A percentile compares a stretch with the other conserved stretches of the same genome.
Evolutionary conservation across 169 alveolate species (phyloP).

Genomic region (Plasmodium vivax): DNA sequence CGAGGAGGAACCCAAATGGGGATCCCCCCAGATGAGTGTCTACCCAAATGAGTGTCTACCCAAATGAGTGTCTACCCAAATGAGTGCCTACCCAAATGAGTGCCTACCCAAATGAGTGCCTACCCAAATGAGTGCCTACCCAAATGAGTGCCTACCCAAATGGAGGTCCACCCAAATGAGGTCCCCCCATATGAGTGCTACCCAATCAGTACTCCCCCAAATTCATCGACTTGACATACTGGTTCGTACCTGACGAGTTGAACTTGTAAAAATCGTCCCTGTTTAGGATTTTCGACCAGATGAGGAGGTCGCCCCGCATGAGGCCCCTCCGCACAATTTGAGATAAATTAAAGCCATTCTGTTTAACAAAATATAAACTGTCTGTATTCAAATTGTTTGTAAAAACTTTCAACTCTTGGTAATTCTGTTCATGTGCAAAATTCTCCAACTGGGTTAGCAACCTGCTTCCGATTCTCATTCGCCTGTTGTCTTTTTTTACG

Average conservation of each 20-base stretch:
- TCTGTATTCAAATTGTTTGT: slow-evolving; percentile 90
- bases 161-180: neutral
- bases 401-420: slow-evolving; percentile 88
- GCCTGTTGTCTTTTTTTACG: slow-evolving; percentile 87
- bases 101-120: no score
- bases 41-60: slow-evolving; percentile 11
- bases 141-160: no score
- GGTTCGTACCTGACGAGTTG: slow-evolving; percentile 69
- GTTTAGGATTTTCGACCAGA: slow-evolving; percentile 87
- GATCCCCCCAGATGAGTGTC: no score
- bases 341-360: slow-evolving; percentile 87
- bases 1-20: neutral
- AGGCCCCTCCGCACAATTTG: slow-evolving; percentile 91
- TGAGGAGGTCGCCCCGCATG: slow-evolving; percentile 91
- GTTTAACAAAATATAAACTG: slow-evolving; percentile 88
- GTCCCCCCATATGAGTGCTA: neutral
- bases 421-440: slow-evolving; percentile 88
- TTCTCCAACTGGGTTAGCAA: slow-evolving; percentile 88
- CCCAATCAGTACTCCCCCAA: slow-evolving; percentile 45
- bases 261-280: slow-evolving; percentile 76
- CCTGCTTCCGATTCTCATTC: slow-evolving; percentile 91
- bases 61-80: no score
- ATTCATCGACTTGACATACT: slow-evolving; percentile 10
- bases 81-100: no score
- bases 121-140: no score